Conservation (phyloP, 768 basidiomycete genomes). For the Podaxis sp. region DNA sequence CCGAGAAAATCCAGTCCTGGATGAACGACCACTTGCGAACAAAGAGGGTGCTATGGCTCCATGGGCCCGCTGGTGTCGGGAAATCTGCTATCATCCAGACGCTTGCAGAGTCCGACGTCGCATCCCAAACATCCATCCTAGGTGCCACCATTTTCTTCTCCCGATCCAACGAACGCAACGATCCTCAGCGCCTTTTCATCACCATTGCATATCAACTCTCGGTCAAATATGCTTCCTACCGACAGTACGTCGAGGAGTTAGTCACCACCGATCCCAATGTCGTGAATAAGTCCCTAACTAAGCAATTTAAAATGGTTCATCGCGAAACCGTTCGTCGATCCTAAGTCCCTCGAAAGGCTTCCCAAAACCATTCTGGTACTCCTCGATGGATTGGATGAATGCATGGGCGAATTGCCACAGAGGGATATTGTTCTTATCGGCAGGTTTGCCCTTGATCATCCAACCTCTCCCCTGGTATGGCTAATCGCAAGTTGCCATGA, state of each 20-base stretch:
- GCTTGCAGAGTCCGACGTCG: neutral
- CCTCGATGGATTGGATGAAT: slow-evolving; percentile 30
- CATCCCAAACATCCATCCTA: neutral
- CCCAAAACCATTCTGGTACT: slow-evolving; percentile 13
- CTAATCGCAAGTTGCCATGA: too few species aligned
- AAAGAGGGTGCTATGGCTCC: too few species aligned
- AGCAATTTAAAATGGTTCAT: slow-evolving; percentile 19
- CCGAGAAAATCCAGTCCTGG: too few species aligned
- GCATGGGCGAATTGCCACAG: too few species aligned
- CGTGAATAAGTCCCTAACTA: slow-evolving; percentile 8
- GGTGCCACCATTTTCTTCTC: slow-evolving; percentile 24
- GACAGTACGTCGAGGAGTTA: slow-evolving; percentile 12
- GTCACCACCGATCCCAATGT: slow-evolving; percentile 14
- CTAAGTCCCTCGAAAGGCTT: neutral
- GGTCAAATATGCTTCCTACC: neutral
- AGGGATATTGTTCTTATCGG: too few species aligned
- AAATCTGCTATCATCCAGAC: slow-evolving; percentile 14
- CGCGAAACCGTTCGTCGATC: slow-evolving; percentile 11
- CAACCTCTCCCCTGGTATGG: too few species aligned
- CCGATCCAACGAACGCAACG: neutral
- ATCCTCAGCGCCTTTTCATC: slow-evolving; percentile 16
- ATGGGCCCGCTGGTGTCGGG: slow-evolving; percentile 9
- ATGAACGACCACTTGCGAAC: too few species aligned
- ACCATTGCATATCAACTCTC: slow-evolving; percentile 26
- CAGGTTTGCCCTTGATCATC: too few species aligned